Conservation (phyloP, 352 stramenopile genomes). For the Phytophthora pseudosyringae region DNA sequence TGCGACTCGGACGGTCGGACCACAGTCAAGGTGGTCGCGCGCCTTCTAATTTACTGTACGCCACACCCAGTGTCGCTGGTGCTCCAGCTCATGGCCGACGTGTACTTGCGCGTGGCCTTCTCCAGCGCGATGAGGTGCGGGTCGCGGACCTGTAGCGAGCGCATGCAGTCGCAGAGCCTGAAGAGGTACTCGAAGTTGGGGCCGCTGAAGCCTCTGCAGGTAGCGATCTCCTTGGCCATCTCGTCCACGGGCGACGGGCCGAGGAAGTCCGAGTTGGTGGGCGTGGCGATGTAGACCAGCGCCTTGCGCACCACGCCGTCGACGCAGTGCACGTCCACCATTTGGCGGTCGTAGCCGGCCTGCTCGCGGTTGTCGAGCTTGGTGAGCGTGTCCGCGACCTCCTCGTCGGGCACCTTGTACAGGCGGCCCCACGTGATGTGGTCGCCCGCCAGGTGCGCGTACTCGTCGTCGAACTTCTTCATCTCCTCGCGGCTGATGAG, state of each 20-base stretch:
- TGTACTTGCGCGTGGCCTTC: conserved; percentile 68
- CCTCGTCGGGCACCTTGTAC: conserved; percentile 84
- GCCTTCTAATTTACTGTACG: conserved; percentile 55
- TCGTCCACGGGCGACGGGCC: conserved; percentile 69
- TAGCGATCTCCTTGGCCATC: conserved; percentile 86
- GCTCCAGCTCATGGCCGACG: conserved; percentile 50
- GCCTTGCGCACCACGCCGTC: conserved; percentile 71
- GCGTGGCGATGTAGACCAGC: conserved; percentile 86
- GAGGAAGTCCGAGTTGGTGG: conserved; percentile 86
- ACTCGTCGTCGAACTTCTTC: conserved; percentile 74
- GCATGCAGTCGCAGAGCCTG: conserved; percentile 84
- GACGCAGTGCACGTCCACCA: conserved; percentile 80
- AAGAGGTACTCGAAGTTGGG: conserved; percentile 89
- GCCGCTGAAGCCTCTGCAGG: conserved; percentile 67
- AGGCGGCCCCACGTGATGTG: conserved; percentile 86
- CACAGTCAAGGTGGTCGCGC: conserved; percentile 7
- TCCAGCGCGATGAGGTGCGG: conserved; percentile 80
- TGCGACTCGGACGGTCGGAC: conserved; percentile 16
- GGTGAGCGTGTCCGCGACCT: conserved; percentile 75
- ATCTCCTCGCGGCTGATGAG: conserved; percentile 85
- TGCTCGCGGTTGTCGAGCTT: conserved; percentile 89
- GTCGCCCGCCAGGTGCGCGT: conserved; percentile 66
- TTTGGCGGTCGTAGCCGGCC: conserved; percentile 80
- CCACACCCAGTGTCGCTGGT: conserved; percentile 47
- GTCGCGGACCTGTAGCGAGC: conserved; percentile 71